Evolutionary conservation across 179 eudicot genomes (phyloP), one percentile per base, ranked within the genome.

Genomic region (Carnegiea gigantea): DNA sequence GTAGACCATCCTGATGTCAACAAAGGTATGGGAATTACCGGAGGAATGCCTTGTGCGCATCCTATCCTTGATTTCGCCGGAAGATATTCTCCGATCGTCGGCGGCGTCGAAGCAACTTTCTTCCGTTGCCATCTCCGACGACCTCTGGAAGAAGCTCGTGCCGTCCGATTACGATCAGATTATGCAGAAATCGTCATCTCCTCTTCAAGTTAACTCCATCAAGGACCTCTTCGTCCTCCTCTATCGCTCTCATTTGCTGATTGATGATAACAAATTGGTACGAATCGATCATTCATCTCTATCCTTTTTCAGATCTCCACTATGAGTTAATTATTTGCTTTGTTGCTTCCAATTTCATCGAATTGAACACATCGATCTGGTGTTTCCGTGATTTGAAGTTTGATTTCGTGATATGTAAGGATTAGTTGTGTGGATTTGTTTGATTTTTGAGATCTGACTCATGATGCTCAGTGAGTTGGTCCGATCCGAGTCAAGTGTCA

Each of bases 221-320:
- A 81, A 46, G 51, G 30, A 81, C 24, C 33, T 75, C 14, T 81
- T 74, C 23, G 7, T 64, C 12, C 33, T 60, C 21, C 73, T 81
- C 5, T 81, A 43, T 18, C 49, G 59, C 21, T 74, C 77, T 62
- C 83, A 57, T 75, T 11, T 81, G 26, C 74, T 81, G 24, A 44
- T 81, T 10, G 28, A 81, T 20, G 30, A n/a, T 6, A 17, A 20
- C 62, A 54, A 54, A 17, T 0, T 9, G 62, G 62, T 54, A 54
- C 6, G 62, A 54, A 51, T 51, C 43, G 43, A 51, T 54, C n/a
- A 18, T 54, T 64, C 30, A 24, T 64, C 13, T n/a, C 30, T 9
- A 64, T 64, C 10, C 14, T 8, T 6, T 0, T 21, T 62, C 30
- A 21, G 30, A 24, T n/a, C 28, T 5, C 30, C 30, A 9, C 23